phyloP scores from a whole-genome alignment of 208 protist genomes.

The Crithidia sp. region DNA sequence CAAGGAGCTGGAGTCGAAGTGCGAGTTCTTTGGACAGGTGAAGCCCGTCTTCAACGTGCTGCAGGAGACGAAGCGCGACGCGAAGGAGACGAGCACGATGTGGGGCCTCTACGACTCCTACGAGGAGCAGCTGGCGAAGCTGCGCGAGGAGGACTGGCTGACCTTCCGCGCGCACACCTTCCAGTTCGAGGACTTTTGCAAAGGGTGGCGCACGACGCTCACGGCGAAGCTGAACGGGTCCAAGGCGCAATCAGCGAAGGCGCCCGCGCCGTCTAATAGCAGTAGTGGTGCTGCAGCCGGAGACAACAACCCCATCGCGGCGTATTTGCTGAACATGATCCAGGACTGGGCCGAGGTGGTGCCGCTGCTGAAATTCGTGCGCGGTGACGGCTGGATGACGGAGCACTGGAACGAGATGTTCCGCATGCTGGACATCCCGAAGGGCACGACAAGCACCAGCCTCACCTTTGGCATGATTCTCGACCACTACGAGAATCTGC shows the following conservation, averaged over 20 bases:
- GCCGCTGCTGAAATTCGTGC: slow-evolving; percentile 91
- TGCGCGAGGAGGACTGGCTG: slow-evolving; percentile 94
- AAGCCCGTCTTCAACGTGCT: slow-evolving; percentile 81
- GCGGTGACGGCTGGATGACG: slow-evolving; percentile 95
- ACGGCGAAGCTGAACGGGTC: slow-evolving; percentile 23
- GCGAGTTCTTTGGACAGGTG: slow-evolving; percentile 91
- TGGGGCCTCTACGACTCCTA: slow-evolving; percentile 92
- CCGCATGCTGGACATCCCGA: slow-evolving; percentile 81
- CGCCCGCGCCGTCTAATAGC: background rate
- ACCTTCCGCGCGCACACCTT: slow-evolving; percentile 93
- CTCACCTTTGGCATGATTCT: slow-evolving; percentile 94
- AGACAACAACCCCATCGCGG: slow-evolving; percentile 46
- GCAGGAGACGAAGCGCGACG: slow-evolving; percentile 61
- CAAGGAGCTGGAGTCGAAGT: slow-evolving; percentile 86
- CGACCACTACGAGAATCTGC: slow-evolving; percentile 65
- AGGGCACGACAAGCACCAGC: slow-evolving; percentile 73
- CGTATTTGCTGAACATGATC: slow-evolving; percentile 78
- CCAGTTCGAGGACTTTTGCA: slow-evolving; percentile 95
- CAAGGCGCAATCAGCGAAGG: slow-evolving; percentile 10
- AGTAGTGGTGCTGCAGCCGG: background rate
- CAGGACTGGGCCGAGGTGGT: slow-evolving; percentile 67
- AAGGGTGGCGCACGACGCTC: slow-evolving; percentile 78
- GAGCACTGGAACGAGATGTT: slow-evolving; percentile 98
- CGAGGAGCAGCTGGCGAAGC: slow-evolving; percentile 60
- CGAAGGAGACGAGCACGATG: slow-evolving; percentile 62